phyloP scores from a whole-genome alignment of 768 basidiomycete genomes.

The Tylopilus felleus region DNA sequence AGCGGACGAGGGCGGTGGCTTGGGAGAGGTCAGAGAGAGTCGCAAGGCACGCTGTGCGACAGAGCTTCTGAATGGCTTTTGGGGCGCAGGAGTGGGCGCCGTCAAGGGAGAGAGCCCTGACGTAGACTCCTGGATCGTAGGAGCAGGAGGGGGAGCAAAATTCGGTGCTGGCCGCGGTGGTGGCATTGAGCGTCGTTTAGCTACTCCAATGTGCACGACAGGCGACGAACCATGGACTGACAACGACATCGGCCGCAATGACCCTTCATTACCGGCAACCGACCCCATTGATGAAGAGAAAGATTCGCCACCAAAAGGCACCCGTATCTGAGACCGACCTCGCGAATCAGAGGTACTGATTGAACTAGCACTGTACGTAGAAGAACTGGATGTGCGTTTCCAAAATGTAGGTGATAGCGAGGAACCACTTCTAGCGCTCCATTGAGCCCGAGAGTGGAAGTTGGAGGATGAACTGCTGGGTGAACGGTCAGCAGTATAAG shows the following conservation, averaged over 20 bases:
- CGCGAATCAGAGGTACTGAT: slow-evolving; percentile 43
- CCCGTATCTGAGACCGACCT: slow-evolving; percentile 9
- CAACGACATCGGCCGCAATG: slow-evolving; percentile 24
- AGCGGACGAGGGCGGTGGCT: slow-evolving; percentile 55
- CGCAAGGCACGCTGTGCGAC: slow-evolving; percentile 55
- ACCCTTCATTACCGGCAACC: background rate
- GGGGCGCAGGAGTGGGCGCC: slow-evolving; percentile 8
- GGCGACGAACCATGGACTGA: slow-evolving; percentile 12
- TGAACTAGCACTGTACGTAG: slow-evolving; percentile 43
- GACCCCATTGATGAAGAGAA: slow-evolving; percentile 13
- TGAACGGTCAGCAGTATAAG: slow-evolving; percentile 32
- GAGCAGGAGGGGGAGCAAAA: slow-evolving; percentile 67
- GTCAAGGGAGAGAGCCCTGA: slow-evolving; percentile 3
- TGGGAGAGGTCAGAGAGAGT: slow-evolving; percentile 59
- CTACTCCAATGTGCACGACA: slow-evolving; percentile 20
- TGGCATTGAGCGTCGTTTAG: slow-evolving; percentile 61
- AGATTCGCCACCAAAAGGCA: slow-evolving; percentile 5
- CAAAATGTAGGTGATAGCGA: slow-evolving; percentile 49
- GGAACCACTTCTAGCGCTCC: slow-evolving; percentile 43
- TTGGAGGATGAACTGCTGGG: slow-evolving; percentile 39
- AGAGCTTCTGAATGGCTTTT: slow-evolving; percentile 51
- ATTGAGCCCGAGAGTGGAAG: slow-evolving; percentile 23
- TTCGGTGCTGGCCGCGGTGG: slow-evolving; percentile 74
- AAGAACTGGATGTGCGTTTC: slow-evolving; percentile 52
- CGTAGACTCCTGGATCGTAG: slow-evolving; percentile 30